phyloP scores from a whole-genome alignment of 208 protist genomes.

The Crithidia sp. region DNA sequence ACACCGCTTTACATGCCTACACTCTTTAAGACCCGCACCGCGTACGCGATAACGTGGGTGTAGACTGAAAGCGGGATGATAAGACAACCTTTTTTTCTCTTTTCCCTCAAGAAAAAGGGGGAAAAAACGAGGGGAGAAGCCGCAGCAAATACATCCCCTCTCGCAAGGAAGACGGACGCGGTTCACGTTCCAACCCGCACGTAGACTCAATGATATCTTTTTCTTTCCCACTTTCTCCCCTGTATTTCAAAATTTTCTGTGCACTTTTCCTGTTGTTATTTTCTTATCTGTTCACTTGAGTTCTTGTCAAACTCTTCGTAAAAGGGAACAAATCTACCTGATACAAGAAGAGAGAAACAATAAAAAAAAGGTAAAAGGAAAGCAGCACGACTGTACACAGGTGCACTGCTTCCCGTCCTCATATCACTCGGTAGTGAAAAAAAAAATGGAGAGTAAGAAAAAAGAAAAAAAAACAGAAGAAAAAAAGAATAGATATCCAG shows the following conservation, averaged over 20 bases:
- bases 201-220: not conserved
- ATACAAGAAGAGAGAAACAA: not conserved
- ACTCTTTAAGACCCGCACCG: too few species aligned
- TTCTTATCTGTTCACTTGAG: not conserved
- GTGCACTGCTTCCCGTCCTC: not conserved
- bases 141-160: slow-evolving; percentile 5
- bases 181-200: too few species aligned
- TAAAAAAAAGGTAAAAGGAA: not conserved
- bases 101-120: not conserved
- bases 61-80: too few species aligned
- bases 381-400: not conserved
- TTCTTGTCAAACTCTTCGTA: not conserved
- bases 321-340: slow-evolving; percentile 1
- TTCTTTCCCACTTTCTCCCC: not conserved
- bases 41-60: too few species aligned
- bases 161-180: not conserved
- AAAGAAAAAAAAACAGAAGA: slow-evolving; percentile 2
- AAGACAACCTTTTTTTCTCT: too few species aligned
- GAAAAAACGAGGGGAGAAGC: not conserved
- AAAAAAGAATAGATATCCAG: not conserved
- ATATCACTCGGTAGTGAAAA: not conserved
- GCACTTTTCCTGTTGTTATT: not conserved
- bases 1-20: too few species aligned
- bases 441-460: not conserved
- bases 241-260: not conserved